phyloP scores from a whole-genome alignment of 1,284 basidiomycete species.

The Ustilago sp. region DNA sequence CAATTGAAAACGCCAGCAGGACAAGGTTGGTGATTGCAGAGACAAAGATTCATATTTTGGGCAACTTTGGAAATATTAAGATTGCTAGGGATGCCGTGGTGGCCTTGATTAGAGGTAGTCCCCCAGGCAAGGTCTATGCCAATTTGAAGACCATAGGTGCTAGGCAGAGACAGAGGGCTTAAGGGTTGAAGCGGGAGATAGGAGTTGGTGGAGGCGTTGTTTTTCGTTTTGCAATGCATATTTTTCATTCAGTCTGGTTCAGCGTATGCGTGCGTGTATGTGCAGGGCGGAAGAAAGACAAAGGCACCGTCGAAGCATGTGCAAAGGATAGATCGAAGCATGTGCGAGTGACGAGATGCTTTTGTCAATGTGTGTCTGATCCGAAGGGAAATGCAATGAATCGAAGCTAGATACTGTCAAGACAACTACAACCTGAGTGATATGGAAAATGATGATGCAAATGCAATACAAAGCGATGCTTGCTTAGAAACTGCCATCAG shows the following conservation, averaged over 20 bases:
- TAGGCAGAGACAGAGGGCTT: constrained; percentile 86
- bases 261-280: neutral
- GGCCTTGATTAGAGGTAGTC: constrained; percentile 91
- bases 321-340: constrained; percentile 2
- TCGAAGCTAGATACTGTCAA: no score
- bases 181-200: neutral
- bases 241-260: neutral
- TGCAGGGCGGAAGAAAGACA: neutral
- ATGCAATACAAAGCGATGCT: constrained; percentile 5
- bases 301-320: neutral
- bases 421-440: neutral
- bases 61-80: constrained; percentile 96
- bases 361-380: neutral
- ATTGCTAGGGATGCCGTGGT: constrained; percentile 95
- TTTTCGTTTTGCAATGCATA: constrained; percentile 7
- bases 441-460: neutral
- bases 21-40: constrained; percentile 97
- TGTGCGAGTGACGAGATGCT: neutral
- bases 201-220: neutral
- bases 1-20: constrained; percentile 95
- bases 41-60: constrained; percentile 96
- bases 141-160: constrained; percentile 80
- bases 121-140: constrained; percentile 94
- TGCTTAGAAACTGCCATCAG: constrained; percentile 22
- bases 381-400: no score